Evolutionary conservation across 192 early-diverging fungal species (phyloP), one percentile per base, ranked within the genome.

Genomic region (Lobulomyces angularis): DNA sequence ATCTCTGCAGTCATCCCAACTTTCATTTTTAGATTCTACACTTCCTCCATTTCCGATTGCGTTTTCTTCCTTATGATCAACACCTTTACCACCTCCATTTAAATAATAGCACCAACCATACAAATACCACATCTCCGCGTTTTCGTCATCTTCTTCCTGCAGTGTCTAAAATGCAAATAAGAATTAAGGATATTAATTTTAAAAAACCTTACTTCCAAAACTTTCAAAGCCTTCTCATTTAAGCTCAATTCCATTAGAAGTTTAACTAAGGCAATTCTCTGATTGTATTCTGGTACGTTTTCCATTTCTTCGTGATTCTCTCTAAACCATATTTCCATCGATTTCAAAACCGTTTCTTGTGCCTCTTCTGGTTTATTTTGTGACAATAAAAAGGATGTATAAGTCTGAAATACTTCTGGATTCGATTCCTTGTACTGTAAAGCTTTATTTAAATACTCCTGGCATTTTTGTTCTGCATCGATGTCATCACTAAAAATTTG

Each of bases 101-200:
- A 64, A 64, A 45, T 83, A 84, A 47, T 93, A 90, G 28, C 80
- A 78, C 86, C 86, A 98, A 27, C 90, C 88, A 65, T 81, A 92
- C 37, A 98, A 71, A 59, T 98, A 98, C 85, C 88, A 95, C 25
- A 77, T 52, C 55, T 98, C 90, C 4, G 87, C 74, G 25, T 75
- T 80, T 52, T 92, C 79, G 57, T 98, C 94, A 62, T 95, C 81
- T 51, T 98, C 90, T 43, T 81, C 73, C 56, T 84, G 78, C 44
- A 84, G 62, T 16, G 71, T 69, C 49, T n/a, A n/a, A n/a, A n/a
- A n/a, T n/a, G n/a, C n/a, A n/a, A n/a, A n/a, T n/a, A n/a, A n/a
- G n/a, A n/a, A n/a, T n/a, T n/a, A n/a, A n/a, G n/a, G n/a, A n/a
- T n/a, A n/a, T n/a, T n/a, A n/a, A n/a, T n/a, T n/a, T n/a, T n/a